phyloP scores from a whole-genome alignment of 2,329 filamentous ascomycete species.

The Fusarium pseudograminearum region DNA sequence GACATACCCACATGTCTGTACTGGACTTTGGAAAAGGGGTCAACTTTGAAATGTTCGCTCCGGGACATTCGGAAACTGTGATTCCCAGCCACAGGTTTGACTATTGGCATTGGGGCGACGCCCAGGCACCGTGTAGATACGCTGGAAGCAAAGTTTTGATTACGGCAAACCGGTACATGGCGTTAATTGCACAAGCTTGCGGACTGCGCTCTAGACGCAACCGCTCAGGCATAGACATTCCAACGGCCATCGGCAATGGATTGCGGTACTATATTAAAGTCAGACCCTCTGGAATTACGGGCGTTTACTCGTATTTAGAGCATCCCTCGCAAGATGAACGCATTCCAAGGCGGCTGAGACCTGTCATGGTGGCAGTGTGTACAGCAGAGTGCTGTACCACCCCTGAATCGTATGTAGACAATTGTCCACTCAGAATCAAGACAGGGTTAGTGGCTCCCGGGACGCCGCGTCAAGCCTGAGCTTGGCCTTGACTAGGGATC shows the following conservation, averaged over 20 bases:
- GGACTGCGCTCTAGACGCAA: conserved; percentile 32
- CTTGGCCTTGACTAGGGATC: conserved; percentile 20
- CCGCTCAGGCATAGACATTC: background rate
- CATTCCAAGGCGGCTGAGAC: conserved; percentile 17
- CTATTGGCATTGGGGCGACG: conserved; percentile 31
- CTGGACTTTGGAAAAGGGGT: conserved; percentile 3
- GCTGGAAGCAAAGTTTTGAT: conserved; percentile 13
- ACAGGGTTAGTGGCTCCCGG: conserved; percentile 27
- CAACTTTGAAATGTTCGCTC: conserved; percentile 20
- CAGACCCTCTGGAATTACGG: conserved; percentile 22
- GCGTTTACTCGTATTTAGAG: conserved; percentile 17
- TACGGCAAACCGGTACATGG: conserved; percentile 11
- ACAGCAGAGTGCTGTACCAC: conserved; percentile 11
- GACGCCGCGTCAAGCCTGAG: conserved; percentile 30
- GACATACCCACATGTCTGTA: background rate
- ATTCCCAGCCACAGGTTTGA: conserved; percentile 22
- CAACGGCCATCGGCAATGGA: background rate
- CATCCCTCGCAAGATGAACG: conserved; percentile 15
- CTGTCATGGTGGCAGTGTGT: conserved; percentile 22
- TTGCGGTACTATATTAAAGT: conserved; percentile 16
- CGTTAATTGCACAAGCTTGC: conserved; percentile 17
- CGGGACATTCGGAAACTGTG: conserved; percentile 6
- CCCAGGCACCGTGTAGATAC: conserved; percentile 20
- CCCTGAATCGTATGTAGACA: conserved; percentile 32
- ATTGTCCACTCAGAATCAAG: conserved; percentile 33